Conservation (phyloP, 306 rosid genomes). For the Medicago ruthenica region DNA sequence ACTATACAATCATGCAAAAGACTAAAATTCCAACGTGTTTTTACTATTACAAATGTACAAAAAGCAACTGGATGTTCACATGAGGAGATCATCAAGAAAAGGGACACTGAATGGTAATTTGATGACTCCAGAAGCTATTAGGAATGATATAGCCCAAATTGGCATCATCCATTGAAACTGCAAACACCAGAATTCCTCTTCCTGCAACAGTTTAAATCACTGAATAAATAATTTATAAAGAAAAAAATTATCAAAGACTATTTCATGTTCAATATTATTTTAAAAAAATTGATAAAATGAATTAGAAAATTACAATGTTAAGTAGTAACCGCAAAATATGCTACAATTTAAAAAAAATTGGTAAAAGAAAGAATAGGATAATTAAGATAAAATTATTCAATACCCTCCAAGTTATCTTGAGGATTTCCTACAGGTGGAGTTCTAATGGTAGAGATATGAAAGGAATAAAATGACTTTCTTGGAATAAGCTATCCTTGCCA, state of each 20-base stretch:
- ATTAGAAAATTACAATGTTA: not conserved
- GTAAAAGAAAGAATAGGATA: not conserved
- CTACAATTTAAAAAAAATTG: slow-evolving; percentile 1
- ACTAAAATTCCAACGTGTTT: not conserved
- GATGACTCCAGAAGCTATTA: slow-evolving; percentile 74
- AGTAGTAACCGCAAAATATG: not conserved
- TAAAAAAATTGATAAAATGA: slow-evolving; percentile 12
- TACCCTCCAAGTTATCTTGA: slow-evolving; percentile 15
- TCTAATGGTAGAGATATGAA: not conserved
- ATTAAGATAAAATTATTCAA: not conserved
- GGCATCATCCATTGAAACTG: slow-evolving; percentile 75
- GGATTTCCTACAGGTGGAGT: not conserved
- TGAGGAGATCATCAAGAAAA: slow-evolving; percentile 67
- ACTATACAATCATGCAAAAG: not conserved
- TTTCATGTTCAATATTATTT: not conserved
- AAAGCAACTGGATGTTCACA: slow-evolving; percentile 50
- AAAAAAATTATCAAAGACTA: not conserved
- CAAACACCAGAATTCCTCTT: slow-evolving; percentile 55
- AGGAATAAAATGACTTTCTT: not conserved
- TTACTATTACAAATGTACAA: slow-evolving; percentile 14
- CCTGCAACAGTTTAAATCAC: slow-evolving; percentile 57
- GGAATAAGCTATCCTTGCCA: not conserved
- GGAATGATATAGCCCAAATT: slow-evolving; percentile 66
- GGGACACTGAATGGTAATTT: slow-evolving; percentile 72
- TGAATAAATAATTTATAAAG: not conserved